A percentile compares a stretch with the other conserved stretches of the same genome.
Evolutionary conservation across 108 stramenopile genomes (phyloP).

Genomic region (Conticribra weissflogii): DNA sequence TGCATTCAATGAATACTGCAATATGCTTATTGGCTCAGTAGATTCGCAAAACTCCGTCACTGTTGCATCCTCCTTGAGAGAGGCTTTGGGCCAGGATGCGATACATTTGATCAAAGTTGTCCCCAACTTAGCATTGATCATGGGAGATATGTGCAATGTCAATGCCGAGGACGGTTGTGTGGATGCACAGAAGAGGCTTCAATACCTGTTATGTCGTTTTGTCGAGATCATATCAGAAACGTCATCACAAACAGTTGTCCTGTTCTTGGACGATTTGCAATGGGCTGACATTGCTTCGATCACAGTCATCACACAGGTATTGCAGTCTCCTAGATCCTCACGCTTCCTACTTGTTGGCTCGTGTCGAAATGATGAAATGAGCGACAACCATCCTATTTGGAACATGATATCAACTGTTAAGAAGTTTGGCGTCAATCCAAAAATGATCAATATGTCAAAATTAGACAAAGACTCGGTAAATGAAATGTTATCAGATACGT

Average conservation of each 20-base stretch:
- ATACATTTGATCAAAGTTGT: conserved; percentile 15
- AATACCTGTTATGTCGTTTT: too few relatives aligned
- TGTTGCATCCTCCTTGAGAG: conserved; percentile 11
- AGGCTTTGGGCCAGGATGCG: conserved; percentile 3
- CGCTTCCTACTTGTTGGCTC: too few relatives aligned
- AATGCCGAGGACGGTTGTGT: not conserved
- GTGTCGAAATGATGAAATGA: too few relatives aligned
- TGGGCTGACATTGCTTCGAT: too few relatives aligned
- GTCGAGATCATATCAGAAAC: too few relatives aligned
- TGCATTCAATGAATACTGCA: conserved; percentile 37
- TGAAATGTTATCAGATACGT: conserved; percentile 18
- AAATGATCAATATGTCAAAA: conserved; percentile 1
- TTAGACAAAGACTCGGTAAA: conserved; percentile 24
- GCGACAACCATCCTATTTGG: too few relatives aligned
- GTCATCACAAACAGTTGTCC: too few relatives aligned
- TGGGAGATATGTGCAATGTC: not conserved
- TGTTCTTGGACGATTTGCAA: too few relatives aligned
- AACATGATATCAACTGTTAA: too few relatives aligned
- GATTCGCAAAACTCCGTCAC: not conserved
- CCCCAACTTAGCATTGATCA: not conserved
- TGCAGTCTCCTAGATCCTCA: too few relatives aligned
- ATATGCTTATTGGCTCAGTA: not conserved
- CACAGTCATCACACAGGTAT: too few relatives aligned
- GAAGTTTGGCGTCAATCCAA: conserved; percentile 3
- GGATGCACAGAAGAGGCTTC: too few relatives aligned